A percentile compares a stretch with the other conserved stretches of the same genome.
phyloP scores from a whole-genome alignment of 805 yeast species.

The Kodamaea kakaduensis region DNA sequence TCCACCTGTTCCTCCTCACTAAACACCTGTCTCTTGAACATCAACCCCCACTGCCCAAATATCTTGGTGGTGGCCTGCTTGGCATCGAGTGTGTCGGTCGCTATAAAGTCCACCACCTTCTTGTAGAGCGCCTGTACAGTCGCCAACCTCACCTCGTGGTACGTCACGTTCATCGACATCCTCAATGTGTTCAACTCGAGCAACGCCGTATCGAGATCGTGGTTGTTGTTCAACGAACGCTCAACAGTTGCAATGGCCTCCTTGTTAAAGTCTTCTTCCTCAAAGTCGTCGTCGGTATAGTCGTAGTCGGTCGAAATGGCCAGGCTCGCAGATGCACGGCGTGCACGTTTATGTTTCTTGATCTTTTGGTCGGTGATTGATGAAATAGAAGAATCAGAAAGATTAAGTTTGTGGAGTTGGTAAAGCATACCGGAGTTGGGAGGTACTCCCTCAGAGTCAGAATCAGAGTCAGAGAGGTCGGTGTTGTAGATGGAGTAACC shows the following conservation, averaged over 20 bases:
- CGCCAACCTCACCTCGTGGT: conserved; percentile 86
- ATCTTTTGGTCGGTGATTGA: conserved; percentile 45
- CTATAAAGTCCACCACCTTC: conserved; percentile 68
- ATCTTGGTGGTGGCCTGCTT: conserved; percentile 75
- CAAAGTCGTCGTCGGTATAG: conserved; percentile 30
- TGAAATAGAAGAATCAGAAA: conserved; percentile 58
- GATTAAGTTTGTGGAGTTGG: conserved; percentile 43
- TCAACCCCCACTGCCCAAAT: conserved; percentile 74
- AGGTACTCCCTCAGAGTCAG: conserved; percentile 32
- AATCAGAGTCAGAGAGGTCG: conserved; percentile 34
- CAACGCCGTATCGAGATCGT: conserved; percentile 88
- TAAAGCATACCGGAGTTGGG: conserved; percentile 39
- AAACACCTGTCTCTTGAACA: conserved; percentile 82
- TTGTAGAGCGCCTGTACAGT: conserved; percentile 68
- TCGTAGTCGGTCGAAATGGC: conserved; percentile 47
- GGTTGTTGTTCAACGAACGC: conserved; percentile 88
- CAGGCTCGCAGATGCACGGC: conserved; percentile 36
- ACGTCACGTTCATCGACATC: conserved; percentile 96
- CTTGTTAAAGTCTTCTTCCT: conserved; percentile 67
- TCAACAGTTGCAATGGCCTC: conserved; percentile 95
- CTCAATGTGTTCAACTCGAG: conserved; percentile 89
- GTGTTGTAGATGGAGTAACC: conserved; percentile 48
- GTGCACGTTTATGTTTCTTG: conserved; percentile 30
- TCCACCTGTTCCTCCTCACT: conserved; percentile 75
- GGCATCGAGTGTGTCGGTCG: conserved; percentile 71